Evolutionary conservation across 1,284 basidiomycete genomes (phyloP), one percentile per base, ranked within the genome.

Genomic region (Rhodotorula sp.): DNA sequence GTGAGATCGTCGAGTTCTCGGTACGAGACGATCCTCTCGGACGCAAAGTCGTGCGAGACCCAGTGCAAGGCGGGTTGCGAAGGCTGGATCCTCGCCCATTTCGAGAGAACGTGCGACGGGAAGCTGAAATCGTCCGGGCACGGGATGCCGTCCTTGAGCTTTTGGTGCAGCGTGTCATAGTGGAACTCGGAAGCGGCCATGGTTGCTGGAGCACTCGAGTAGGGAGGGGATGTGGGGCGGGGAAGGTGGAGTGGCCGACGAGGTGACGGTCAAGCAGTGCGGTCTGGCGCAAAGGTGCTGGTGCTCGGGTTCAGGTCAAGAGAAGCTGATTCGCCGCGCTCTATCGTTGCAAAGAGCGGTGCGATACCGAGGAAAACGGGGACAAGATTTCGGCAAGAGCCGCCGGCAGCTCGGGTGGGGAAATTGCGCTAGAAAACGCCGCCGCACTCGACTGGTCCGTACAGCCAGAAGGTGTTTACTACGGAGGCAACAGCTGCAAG

Each of bases 101-200:
- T 21, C 62, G 73, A 74, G 48, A 77, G 29, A 43, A 77, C 68
- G 57, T 69, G 51, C 1, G 62, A n/a, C 2, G 76, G 69, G 49
- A 75, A 77, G 21, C 34, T 60, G 54, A 75, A 77, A 59, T 75
- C 71, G 51, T 21, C 10, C 5, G 76, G 73, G 49, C 73, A 75
- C 14, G 59, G 65, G 57, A 73, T 71, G 29, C 71, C 73, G 12
- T 65, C 15, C 15, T 58, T 48, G 68, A 74, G 72, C 10, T 56
- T 43, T 1, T 31, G 20, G 26, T 48, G 48, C 3, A 75, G 58
- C 3, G 58, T 47, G 6, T 43, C 43, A 64, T 64, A 64, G 64
- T 56, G 52, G 60, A 71, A 71, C 56, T 71, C 67, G 34, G 54
- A 56, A 10, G 34, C 10, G 1, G 39, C n/a, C 60, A 67, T 67